Evolutionary conservation across 2,329 filamentous ascomycete species (phyloP), one percentile per base, ranked within the genome.

Genomic region (Calonectria henricotiae): DNA sequence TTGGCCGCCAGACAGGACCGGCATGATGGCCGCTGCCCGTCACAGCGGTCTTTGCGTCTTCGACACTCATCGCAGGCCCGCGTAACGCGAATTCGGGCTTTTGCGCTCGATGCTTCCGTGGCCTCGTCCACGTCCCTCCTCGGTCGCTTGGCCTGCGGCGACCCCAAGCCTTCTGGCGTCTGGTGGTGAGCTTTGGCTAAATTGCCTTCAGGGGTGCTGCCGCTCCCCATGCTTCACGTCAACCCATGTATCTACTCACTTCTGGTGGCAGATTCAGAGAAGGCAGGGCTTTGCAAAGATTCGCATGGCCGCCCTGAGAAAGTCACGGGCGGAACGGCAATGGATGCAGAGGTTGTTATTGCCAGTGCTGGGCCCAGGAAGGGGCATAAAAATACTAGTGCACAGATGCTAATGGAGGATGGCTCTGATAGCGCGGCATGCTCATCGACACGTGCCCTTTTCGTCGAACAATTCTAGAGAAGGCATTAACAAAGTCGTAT

Each of bases 61-160:
- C 69, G 62, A n/a, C 69, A 71, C 41, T 69, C 67, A 63, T 71
- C 63, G n/a, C 69, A 71, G 30, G 69, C 69, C 12, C 69, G 32
- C 2, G 62, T 60, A 2, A 69, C 58, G 3, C 69, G 66, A 15
- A 67, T 39, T 12, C 58, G 46, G 5, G 46, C 35, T 11, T 39
- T 67, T 7, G 23, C n/a, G 46, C 32, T 37, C 15, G 32, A 13
- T 5, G 25, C n/a, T 4, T 67, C 65, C 20, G 46, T n/a, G 12
- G 35, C 13, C n/a, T 67, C 65, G 7, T 67, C 65, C 15, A 32
- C 46, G 4, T 62, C 55, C 9, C 37, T 41, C 15, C 65, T 49
- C 13, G 43, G 37, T 23, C 65, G 65, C 7, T 67, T 67, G 13
- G 58, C 17, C 27, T 46, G 58, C 11, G 58, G 25, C 3, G 35